phyloP scores from a whole-genome alignment of 768 basidiomycete genomes.

The Pholiota molesta region DNA sequence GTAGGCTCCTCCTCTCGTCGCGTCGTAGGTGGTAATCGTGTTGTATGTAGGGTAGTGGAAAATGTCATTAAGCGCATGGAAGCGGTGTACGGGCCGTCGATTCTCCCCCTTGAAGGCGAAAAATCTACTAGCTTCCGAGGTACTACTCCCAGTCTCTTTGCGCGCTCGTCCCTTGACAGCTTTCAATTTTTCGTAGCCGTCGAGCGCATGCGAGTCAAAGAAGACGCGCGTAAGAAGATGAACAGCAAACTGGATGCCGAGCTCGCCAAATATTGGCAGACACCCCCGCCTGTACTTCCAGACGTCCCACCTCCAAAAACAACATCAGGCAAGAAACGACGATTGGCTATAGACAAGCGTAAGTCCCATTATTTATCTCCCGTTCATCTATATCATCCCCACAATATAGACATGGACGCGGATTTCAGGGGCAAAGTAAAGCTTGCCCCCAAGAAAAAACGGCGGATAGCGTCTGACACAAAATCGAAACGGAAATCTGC shows the following conservation, averaged over 20 bases:
- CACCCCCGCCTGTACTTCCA: neutral
- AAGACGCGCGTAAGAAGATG: neutral
- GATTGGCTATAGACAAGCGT: neutral
- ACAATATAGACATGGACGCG: neutral
- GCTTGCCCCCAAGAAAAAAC: neutral
- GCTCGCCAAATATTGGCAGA: neutral
- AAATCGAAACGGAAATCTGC: neutral
- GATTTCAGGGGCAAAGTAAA: neutral
- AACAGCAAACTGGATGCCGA: neutral
- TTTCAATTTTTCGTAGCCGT: constrained; percentile 14
- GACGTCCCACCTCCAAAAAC: neutral
- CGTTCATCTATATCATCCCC: neutral
- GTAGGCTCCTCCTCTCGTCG: constrained; percentile 18
- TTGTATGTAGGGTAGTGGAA: constrained; percentile 28
- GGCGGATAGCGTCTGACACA: neutral
- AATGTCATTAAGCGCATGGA: constrained; percentile 33
- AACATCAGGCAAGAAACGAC: neutral
- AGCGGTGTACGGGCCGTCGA: constrained; percentile 24
- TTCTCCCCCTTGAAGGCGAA: constrained; percentile 19
- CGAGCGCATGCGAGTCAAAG: constrained; percentile 17
- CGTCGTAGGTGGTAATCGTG: constrained; percentile 15
- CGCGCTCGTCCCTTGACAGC: neutral
- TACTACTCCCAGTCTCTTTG: neutral
- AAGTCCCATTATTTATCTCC: neutral
- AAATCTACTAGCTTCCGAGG: constrained; percentile 22